Base-by-base conservation (phyloP, 305 asterid species). In the Fraxinus greggii region DNA sequence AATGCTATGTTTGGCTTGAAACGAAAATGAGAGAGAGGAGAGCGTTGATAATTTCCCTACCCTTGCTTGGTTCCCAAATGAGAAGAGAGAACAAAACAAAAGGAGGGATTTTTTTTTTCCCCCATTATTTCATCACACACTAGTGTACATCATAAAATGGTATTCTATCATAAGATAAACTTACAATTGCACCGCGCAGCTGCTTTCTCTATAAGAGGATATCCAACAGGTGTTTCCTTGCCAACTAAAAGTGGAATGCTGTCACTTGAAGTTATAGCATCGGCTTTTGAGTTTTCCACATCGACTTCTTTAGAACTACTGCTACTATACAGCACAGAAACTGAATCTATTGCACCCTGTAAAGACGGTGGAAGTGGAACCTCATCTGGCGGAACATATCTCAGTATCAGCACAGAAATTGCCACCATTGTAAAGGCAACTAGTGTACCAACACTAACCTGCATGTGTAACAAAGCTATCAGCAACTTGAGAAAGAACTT, bases 371-470 rank as follows among this genome's bases (percentile, higher is more conserved):
- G 95, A 87, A 95, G 87, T 56, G 99, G 99, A 73, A 96, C 98
- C 90, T 85, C 92, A 32, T 94, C 95, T 0, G 98, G 98, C 79
- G 99, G 97, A 78, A 96, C 92, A 21, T 96, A 96, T 91, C 98
- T 92, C 80, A 94, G 92, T 82, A 96, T 90, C 86, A 94, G 89
- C 67, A 96, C 95, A 0, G 99, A 96, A 81, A 96, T 88, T 23
- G 98, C 94, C 81, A 94, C 99, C 93, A 92, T 90, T 6, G 98
- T 94, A 76, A 94, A 96, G 23, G 99, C 98, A 51, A 95, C 94
- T 86, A 95, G 98, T 29, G 99, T 95, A 72, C 99, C 99, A 23
- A 95, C 98, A 83, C 99, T 96, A 73, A 96, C 99, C 99, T 96
- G 97, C 89, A 87, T 59, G 38, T 76, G 54, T n/a, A 80, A 80